Evolutionary conservation across 257 asterid species (phyloP).

Genomic region (Mitragyna speciosa): DNA sequence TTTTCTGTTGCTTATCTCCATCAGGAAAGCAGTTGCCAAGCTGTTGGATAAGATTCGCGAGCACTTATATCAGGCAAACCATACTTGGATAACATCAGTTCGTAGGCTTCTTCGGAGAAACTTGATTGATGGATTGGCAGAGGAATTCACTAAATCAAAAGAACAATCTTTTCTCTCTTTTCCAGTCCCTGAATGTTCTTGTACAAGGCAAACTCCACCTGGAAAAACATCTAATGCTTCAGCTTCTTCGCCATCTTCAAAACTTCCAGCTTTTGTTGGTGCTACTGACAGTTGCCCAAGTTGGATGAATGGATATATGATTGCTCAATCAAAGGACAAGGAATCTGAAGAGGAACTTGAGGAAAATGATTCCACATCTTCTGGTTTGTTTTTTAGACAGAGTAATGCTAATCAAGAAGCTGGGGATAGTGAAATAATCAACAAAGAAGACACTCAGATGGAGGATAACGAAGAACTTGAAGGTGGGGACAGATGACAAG

Average conservation of each 20-base stretch:
- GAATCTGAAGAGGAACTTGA: slow-evolving; percentile 57
- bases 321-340: slow-evolving; percentile 34
- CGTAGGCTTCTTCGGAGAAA: slow-evolving; percentile 60
- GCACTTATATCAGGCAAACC: slow-evolving; percentile 75
- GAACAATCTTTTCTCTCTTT: slow-evolving; percentile 67
- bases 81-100: slow-evolving; percentile 62
- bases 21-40: slow-evolving; percentile 59
- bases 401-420: slow-evolving; percentile 47
- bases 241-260: slow-evolving; percentile 35
- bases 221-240: slow-evolving; percentile 35
- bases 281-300: slow-evolving; percentile 60
- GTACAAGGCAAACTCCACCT: slow-evolving; percentile 34
- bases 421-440: slow-evolving; percentile 52
- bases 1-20: slow-evolving; percentile 5
- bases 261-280: slow-evolving; percentile 39
- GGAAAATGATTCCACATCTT: slow-evolving; percentile 52
- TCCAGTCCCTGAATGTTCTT: slow-evolving; percentile 84
- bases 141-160: slow-evolving; percentile 51
- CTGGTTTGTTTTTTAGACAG: slow-evolving; percentile 55
- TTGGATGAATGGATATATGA: slow-evolving; percentile 46
- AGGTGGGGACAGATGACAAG: slow-evolving; percentile 71
- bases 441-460: slow-evolving; percentile 73
- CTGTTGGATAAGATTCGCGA: slow-evolving; percentile 69
- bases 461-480: slow-evolving; percentile 98
- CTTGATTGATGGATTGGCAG: slow-evolving; percentile 51